Evolutionary conservation across 1,284 basidiomycete species (phyloP).

Genomic region (Tilletia indica): DNA sequence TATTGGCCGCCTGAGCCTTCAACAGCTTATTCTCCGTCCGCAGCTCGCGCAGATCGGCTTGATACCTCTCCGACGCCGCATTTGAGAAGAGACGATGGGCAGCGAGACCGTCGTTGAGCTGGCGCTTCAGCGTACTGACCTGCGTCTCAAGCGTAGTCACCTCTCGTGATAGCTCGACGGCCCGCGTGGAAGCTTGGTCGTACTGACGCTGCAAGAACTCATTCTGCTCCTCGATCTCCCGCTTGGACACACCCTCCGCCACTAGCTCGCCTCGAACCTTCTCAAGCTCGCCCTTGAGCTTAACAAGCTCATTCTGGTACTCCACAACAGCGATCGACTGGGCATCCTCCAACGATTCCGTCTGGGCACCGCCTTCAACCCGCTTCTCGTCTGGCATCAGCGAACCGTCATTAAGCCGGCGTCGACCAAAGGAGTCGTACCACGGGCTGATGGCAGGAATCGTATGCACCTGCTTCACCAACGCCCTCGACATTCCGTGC

Average conservation of each 20-base stretch:
- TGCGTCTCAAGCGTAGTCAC: not conserved
- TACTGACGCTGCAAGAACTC: constrained; percentile 5
- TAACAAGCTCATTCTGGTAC: not conserved
- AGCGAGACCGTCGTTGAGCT: not conserved
- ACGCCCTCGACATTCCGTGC: not conserved
- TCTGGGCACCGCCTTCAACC: not conserved
- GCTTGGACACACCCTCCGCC: not conserved
- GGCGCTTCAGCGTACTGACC: not conserved
- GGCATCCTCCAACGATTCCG: not conserved
- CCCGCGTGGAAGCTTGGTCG: constrained; percentile 7
- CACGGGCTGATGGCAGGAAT: constrained; percentile 1
- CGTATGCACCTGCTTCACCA: not conserved
- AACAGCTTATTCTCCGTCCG: not conserved
- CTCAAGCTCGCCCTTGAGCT: not conserved
- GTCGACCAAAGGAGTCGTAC: not conserved
- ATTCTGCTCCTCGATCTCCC: constrained; percentile 2
- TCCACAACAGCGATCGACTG: not conserved
- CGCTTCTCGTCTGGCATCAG: not conserved
- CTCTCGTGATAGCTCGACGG: constrained; percentile 12
- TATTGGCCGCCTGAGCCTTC: not conserved
- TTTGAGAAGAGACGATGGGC: constrained; percentile 5
- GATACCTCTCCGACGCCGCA: not conserved
- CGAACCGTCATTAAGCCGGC: not conserved
- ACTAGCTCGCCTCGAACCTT: not conserved
- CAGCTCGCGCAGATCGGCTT: not conserved